These are phyloP conservation scores for Beta corolliflora DNA, from an alignment of 179 eudicot genomes.

Conservation along the genomic window DNA sequence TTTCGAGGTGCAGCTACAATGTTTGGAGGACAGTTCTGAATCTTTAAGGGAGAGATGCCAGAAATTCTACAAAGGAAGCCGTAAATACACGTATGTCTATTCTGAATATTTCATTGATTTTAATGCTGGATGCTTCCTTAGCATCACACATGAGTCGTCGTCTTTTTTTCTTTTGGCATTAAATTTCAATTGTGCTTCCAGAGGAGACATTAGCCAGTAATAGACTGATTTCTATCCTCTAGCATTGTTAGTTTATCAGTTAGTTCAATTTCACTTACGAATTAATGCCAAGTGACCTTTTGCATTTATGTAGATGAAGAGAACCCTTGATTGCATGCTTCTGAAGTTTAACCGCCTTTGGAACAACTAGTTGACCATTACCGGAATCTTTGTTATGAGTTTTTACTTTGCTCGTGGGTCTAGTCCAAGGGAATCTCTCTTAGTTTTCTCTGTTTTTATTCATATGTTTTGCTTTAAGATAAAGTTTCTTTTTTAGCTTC, in stretches of 20 bases:
- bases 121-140: background rate
- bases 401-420: too few relatives aligned
- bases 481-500: too few relatives aligned
- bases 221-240: background rate
- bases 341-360: background rate
- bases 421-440: too few relatives aligned
- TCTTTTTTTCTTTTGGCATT: background rate
- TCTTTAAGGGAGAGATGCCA: constrained; percentile 86
- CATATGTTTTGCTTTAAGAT: too few relatives aligned
- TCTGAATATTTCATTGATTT: background rate
- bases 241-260: too few relatives aligned
- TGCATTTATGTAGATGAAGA: background rate
- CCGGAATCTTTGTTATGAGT: too few relatives aligned
- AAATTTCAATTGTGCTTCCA: background rate
- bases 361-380: too few relatives aligned
- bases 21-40: constrained; percentile 93
- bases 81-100: constrained; percentile 86
- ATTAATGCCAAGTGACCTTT: background rate
- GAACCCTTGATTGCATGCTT: background rate
- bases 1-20: constrained; percentile 57
- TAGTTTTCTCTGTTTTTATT: too few relatives aligned
- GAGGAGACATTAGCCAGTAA: background rate
- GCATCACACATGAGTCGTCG: background rate
- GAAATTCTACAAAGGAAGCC: constrained; percentile 88
- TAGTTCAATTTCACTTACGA: background rate